Evolutionary conservation across 306 rosid genomes (phyloP).

Genomic region (Rosa persica): DNA sequence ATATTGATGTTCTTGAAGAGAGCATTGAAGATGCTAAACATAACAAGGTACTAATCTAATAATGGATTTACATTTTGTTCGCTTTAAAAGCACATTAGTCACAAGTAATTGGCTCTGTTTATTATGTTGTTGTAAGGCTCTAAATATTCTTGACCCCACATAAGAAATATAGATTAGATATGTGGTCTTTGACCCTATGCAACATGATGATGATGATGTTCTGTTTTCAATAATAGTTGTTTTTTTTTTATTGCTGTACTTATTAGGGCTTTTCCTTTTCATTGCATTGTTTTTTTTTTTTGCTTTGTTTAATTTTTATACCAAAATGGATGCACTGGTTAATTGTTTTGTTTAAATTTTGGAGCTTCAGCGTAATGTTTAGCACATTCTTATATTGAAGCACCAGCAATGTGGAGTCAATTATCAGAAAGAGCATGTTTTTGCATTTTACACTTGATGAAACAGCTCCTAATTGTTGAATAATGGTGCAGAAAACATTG

Average conservation of each 20-base stretch:
- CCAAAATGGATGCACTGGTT: neutral
- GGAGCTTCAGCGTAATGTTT: neutral
- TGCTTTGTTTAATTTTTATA: conserved; percentile 1
- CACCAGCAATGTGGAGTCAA: neutral
- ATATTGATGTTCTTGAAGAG: conserved; percentile 65
- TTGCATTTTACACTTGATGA: neutral
- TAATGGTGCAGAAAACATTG: conserved; percentile 61
- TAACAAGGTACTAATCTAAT: conserved; percentile 59
- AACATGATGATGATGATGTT: neutral
- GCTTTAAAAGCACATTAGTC: conserved; percentile 12
- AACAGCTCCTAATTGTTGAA: conserved; percentile 18
- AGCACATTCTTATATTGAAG: neutral
- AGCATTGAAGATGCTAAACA: conserved; percentile 75
- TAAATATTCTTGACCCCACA: neutral
- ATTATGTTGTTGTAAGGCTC: neutral
- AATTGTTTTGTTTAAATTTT: neutral
- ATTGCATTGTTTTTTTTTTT: neutral
- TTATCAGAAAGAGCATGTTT: neutral
- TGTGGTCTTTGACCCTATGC: no score
- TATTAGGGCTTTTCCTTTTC: neutral
- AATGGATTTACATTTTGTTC: conserved; percentile 2
- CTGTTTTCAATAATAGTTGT: neutral
- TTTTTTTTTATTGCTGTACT: neutral
- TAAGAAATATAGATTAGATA: no score
- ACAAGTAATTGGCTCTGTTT: neutral